Base-by-base conservation (phyloP, 305 asterid genomes). In the Andrographis paniculata region DNA sequence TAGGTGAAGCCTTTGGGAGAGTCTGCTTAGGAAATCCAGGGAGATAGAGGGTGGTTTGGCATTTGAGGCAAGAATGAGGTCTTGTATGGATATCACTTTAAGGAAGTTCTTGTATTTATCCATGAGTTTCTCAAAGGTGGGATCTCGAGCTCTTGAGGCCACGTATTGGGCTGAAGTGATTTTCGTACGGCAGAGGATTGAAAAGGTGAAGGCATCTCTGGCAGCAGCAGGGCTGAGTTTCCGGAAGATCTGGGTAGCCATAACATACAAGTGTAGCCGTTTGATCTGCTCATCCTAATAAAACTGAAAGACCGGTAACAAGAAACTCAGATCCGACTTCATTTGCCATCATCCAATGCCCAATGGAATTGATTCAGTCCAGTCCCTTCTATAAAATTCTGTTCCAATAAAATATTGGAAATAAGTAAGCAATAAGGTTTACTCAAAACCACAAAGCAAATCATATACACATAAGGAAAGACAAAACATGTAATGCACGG, bases 81-180 rank as follows among this genome's bases (percentile, higher is more conserved):
- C 91, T 62, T 82, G 94, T 40, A 85, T 80, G 36, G 86, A 51
- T 60, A 77, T 55, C 23, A 74, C 93, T 69, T 77, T 79, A 41
- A 79, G 71, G 60, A 84, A 78, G 62, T 75, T 66, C 65, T 82
- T 88, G 87, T 84, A 76, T 52, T 69, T 73, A 39, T 84, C 95
- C 95, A 84, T 88, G 20, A 84, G 80, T 50, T 84, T 84, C 41
- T 88, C 97, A 61, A 88, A 77, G 36, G 83, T 79, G 46, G 93
- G 84, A 53, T 88, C 95, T 46, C 93, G 78, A 53, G 78, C 73
- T 66, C 97, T 67, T 14, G 82, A 68, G 18, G 83, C 68, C 33
- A 82, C 95, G 41, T 78, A 85, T 12, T 72, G 64, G 13, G 85
- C 73, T 1, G 95, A 72, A 35, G 86, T 68, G 60, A 95, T 82